Conservation (phyloP, 768 basidiomycete genomes). For the Kwoniella sp. region DNA sequence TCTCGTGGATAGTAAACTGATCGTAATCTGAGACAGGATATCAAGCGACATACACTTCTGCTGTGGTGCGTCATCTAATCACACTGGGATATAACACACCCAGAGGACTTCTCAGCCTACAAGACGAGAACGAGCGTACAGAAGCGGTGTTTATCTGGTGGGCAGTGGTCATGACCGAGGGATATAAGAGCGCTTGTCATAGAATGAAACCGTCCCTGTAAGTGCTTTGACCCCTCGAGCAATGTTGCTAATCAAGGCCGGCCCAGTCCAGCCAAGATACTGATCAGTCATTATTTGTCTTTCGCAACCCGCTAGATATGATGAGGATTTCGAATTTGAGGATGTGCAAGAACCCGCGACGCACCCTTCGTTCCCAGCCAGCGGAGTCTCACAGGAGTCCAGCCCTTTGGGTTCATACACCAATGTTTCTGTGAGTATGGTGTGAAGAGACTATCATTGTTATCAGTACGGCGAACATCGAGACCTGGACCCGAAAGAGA, state of each 20-base stretch:
- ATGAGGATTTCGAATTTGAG: slow-evolving; percentile 35
- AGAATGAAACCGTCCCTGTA: slow-evolving; percentile 77
- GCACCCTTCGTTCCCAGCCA: not conserved
- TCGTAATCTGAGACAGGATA: slow-evolving; percentile 42
- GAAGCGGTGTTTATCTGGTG: slow-evolving; percentile 73
- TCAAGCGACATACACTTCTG: slow-evolving; percentile 26
- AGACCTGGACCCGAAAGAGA: no score
- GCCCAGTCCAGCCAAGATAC: no score
- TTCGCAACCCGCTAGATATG: not conserved
- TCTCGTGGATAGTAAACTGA: not conserved
- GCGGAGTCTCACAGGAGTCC: no score
- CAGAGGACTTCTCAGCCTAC: slow-evolving; percentile 29
- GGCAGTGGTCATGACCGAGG: slow-evolving; percentile 79
- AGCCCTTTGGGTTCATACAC: no score
- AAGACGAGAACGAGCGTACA: slow-evolving; percentile 33
- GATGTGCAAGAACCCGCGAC: not conserved
- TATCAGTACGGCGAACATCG: no score
- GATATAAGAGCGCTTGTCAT: slow-evolving; percentile 80
- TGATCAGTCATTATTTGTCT: no score
- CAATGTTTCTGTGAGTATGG: not conserved
- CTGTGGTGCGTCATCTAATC: slow-evolving; percentile 23
- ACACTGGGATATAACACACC: slow-evolving; percentile 40
- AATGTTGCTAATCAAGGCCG: no score
- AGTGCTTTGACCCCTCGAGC: slow-evolving; percentile 46
- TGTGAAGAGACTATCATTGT: no score